These are phyloP conservation scores for Penicillium sp. DNA, from an alignment of 2,329 filamentous ascomycete species.

Conservation along the genomic window DNA sequence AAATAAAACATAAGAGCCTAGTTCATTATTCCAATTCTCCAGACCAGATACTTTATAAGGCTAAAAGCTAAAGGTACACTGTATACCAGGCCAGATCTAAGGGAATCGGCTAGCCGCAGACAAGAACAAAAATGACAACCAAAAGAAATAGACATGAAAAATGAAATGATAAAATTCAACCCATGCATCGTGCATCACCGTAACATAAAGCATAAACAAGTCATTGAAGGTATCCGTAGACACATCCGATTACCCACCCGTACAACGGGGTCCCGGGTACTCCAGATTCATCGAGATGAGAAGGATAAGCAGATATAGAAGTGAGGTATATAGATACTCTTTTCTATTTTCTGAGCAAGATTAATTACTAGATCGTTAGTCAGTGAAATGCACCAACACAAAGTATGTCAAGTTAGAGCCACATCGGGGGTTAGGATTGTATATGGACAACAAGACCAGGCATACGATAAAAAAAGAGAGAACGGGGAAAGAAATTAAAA, in stretches of 20 bases:
- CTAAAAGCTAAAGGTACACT: slow-evolving; percentile 17
- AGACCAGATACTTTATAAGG: slow-evolving; percentile 13
- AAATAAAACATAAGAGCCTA: neutral
- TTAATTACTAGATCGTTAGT: slow-evolving; percentile 12
- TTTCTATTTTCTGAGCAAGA: slow-evolving; percentile 4
- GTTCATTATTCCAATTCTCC: slow-evolving; percentile 13
- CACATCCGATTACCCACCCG: neutral
- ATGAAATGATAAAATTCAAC: neutral
- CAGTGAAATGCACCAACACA: slow-evolving; percentile 4
- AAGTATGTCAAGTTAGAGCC: neutral
- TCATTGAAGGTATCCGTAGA: neutral
- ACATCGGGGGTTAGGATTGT: neutral
- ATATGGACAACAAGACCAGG: neutral
- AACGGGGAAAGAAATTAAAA: neutral
- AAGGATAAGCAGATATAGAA: neutral
- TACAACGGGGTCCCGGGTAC: neutral
- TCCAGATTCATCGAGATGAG: neutral
- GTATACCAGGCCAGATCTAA: slow-evolving; percentile 20
- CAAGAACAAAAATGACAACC: neutral
- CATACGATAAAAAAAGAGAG: neutral
- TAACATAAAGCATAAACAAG: slow-evolving; percentile 12
- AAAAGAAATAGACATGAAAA: neutral
- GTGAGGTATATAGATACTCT: neutral
- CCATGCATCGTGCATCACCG: slow-evolving; percentile 18
- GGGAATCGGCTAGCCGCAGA: slow-evolving; percentile 5